These are phyloP conservation scores for Curvularia sp. DNA, from an alignment of 2,329 filamentous ascomycete genomes.

Conservation along the genomic window DNA sequence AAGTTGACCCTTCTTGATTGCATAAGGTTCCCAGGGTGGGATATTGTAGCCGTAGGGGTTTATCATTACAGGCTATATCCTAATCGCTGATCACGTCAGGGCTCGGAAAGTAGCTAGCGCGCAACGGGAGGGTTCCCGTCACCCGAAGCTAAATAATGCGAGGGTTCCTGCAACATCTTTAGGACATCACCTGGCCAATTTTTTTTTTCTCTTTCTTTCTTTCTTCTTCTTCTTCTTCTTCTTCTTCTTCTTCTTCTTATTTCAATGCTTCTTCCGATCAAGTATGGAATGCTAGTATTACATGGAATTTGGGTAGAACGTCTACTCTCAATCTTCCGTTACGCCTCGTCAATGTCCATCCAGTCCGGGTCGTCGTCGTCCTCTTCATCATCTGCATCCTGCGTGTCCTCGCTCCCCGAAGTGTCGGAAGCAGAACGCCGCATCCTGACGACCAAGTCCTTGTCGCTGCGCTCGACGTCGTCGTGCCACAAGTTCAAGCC, in stretches of 20 bases:
- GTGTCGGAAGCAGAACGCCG: background rate
- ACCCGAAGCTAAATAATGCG: background rate
- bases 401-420: conserved; percentile 7
- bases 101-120: background rate
- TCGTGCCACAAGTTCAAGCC: conserved; percentile 24
- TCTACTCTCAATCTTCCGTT: no score
- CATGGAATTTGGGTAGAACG: background rate
- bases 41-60: background rate
- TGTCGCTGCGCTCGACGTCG: conserved; percentile 28
- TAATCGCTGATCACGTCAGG: background rate
- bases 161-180: background rate
- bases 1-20: background rate
- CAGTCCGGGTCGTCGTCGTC: conserved; percentile 12
- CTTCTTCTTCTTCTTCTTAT: no score
- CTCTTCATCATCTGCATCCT: conserved; percentile 11
- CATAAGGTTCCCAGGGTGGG: background rate
- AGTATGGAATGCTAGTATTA: background rate
- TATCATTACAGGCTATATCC: background rate
- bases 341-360: conserved; percentile 19
- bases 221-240: background rate
- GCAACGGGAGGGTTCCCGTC: background rate
- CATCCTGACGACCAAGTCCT: conserved; percentile 24
- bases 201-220: background rate
- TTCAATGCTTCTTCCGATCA: no score
- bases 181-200: no score